Base-by-base conservation (phyloP, 495 filamentous ascomycete genomes). In the Echria macrotheca region DNA sequence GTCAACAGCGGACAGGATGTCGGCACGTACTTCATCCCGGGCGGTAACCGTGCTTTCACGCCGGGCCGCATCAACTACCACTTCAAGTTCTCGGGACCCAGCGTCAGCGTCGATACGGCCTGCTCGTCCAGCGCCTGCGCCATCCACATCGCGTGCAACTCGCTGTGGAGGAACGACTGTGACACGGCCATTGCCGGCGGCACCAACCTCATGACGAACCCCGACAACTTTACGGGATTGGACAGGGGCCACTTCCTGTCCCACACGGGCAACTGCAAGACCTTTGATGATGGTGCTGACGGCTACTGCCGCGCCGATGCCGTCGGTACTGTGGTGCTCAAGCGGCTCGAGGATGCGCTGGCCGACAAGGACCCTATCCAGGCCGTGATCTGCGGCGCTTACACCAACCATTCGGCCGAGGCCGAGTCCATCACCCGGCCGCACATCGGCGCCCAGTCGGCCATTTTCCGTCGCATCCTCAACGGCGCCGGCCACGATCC, bases 1-100 rank as follows among this genome's bases (percentile, higher is more conserved):
- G 85, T 94, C 54, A 94, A 94, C 64, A 87, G 85, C 39, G 84
- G 85, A 12, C 83, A 96, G 57, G 87, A 95, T 49, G 83, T 96
- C 47, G 90, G 95, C 63, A 95, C 89, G 1, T 96, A 95, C 63
- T 95, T 83, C 69, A 95, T 95, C 60, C 88, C 90, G 0, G 90
- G 90, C 38, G 90, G 86, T 57, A 84, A 90, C n/a, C 79, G 88
- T 33, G 89, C 90, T 12, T 95, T 96, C 50, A 84, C 83, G 1
- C 88, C 91, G 0, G 91, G 90, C 3, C 78, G 90, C 24, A 91
- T 96, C 61, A 95, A 93, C 57, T 78, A 79, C 44, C 85, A 87
- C 59, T 89, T 95, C 63, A 89, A 89, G 44, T 94, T 95, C 63
- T 84, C 80, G 52, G 90, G 90, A 0, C 89, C 90, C 0, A 93